Base-by-base conservation (phyloP, 2,329 filamentous ascomycete genomes). In the Xylaria sp. region DNA sequence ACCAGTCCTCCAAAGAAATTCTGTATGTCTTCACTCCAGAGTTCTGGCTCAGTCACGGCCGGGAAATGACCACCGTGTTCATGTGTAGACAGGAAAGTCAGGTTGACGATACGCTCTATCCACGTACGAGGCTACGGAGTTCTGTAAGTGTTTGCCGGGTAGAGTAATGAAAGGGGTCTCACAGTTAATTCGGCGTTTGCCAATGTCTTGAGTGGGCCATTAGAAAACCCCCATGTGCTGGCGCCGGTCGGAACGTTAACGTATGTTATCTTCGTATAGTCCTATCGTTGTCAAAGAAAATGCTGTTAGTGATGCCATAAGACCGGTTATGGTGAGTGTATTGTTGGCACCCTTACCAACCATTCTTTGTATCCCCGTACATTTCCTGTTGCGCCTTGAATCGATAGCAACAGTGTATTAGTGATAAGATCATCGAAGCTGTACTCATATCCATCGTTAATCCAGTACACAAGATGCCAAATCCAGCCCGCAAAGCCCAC, bases 31-130 rank as follows among this genome's bases (percentile, higher is more conserved):
- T 7, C 13, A 15, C 3, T 36, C 50, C 50, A 53, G 31, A 53
- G 29, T 36, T 53, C 50, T 13, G 50, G 50, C 17, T 53, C 50
- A 2, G 29, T 53, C 29, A 22, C 17, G 9, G 50, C 50, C 0
- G 50, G 50, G n/a, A 53, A 53, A 36, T 53, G 50, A 13, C 50
- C 50, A 11, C 50, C 50, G 5, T 36, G 29, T 31, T 36, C 50
- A 36, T 53, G 50, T 13, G 17, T 36, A 22, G 29, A 22, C 5
- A 22, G 22, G 29, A 36, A 53, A 5, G 31, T 36, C 29, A 53
- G 22, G 31, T 53, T 53, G 31, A 15, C 50, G 0, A 15, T 22
- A n/a, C 50, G 50, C 50, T 53, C 29, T 15, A 53, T 36, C 9
- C 17, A 53, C 2, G 29, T n/a, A 22, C 50, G 17, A 53, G 50